Conservation (phyloP, 441 rosid species). For the Macaranga tanarius region DNA sequence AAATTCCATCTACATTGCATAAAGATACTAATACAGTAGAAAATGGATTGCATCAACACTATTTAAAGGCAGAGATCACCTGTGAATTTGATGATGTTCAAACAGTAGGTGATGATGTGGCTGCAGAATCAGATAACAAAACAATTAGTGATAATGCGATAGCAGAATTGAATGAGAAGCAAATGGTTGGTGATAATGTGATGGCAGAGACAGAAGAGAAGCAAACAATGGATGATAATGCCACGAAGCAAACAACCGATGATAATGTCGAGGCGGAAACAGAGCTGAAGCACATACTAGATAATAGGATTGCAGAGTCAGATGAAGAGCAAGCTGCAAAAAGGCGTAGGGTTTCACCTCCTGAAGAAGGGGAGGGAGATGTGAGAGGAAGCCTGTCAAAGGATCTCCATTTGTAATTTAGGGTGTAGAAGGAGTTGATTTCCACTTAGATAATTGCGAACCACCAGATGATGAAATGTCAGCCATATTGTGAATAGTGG, state of each 20-base stretch:
- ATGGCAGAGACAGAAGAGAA: constrained; percentile 29
- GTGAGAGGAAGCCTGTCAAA: constrained; percentile 20
- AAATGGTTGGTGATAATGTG: constrained; percentile 17
- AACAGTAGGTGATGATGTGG: constrained; percentile 17
- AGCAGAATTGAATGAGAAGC: constrained; percentile 24
- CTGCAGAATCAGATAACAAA: constrained; percentile 27
- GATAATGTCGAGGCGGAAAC: constrained; percentile 29
- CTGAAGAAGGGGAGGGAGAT: constrained; percentile 34
- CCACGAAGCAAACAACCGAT: constrained; percentile 9
- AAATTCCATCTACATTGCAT: constrained; percentile 24
- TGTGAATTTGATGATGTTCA: constrained; percentile 17
- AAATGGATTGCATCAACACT: constrained; percentile 26
- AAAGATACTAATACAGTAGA: constrained; percentile 5
- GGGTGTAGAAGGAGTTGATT: constrained; percentile 17
- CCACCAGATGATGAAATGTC: constrained; percentile 19
- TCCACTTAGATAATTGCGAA: constrained; percentile 7
- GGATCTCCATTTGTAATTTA: constrained; percentile 39
- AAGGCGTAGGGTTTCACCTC: constrained; percentile 44
- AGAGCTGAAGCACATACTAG: constrained; percentile 18
- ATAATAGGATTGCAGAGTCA: constrained; percentile 26
- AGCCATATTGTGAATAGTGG: constrained; percentile 39
- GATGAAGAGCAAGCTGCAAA: constrained; percentile 56
- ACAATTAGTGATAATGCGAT: constrained; percentile 15
- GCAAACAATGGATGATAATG: constrained; percentile 19
- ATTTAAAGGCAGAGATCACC: constrained; percentile 20